Percentiles rank a stretch among this genome's conserved stretches.
phyloP scores from a whole-genome alignment of 164 flowering plant genomes.

The Vitis rotundifolia region DNA sequence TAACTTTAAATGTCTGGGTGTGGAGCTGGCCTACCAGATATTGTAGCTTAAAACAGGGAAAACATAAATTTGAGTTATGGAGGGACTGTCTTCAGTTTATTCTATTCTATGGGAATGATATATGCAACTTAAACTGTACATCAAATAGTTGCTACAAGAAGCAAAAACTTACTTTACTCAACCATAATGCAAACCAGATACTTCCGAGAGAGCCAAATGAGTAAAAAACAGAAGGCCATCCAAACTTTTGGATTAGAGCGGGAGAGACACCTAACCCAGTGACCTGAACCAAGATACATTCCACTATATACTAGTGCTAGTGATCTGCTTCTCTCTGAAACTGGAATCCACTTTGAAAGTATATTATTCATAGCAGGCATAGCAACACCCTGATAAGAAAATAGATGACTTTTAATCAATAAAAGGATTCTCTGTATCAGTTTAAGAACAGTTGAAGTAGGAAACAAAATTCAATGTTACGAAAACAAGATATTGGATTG shows the following conservation, averaged over 20 bases:
- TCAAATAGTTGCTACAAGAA: not conserved
- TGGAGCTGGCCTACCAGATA: too few species aligned
- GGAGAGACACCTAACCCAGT: conserved; percentile 92
- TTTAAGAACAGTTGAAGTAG: too few species aligned
- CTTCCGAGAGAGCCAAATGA: conserved; percentile 97
- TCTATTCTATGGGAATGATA: not conserved
- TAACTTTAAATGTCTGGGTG: too few species aligned
- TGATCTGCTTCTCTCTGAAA: conserved; percentile 99
- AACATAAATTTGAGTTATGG: too few species aligned
- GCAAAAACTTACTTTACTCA: conserved; percentile 58
- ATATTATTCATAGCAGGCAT: conserved; percentile 99
- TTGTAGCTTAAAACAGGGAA: too few species aligned
- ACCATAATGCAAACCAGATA: conserved; percentile 93
- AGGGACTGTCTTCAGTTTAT: not conserved
- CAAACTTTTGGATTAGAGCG: conserved; percentile 74
- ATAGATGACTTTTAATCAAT: not conserved
- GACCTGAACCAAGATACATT: conserved; percentile 99
- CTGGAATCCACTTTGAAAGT: conserved; percentile 95
- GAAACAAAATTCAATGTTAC: too few species aligned
- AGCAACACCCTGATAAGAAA: conserved; percentile 85
- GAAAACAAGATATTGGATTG: too few species aligned
- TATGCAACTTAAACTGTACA: not conserved
- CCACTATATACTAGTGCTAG: conserved; percentile 96
- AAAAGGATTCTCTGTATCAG: too few species aligned
- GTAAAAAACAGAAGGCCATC: conserved; percentile 98